These are phyloP conservation scores for Amaranthus tricolor DNA, from an alignment of 179 eudicot genomes.

Conservation along the genomic window DNA sequence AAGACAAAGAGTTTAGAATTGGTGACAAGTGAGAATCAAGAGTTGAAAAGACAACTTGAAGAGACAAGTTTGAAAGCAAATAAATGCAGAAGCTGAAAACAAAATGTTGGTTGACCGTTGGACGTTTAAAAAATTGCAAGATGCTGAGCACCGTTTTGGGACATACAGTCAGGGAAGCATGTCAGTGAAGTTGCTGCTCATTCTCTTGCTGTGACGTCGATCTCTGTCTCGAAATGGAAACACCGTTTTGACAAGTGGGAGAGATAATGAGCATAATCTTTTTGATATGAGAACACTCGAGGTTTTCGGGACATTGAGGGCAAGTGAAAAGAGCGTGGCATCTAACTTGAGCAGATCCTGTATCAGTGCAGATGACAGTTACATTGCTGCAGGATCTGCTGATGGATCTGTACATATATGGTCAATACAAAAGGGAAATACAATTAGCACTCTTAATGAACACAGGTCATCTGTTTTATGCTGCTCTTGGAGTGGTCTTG, in stretches of 20 bases:
- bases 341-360: constrained; percentile 97
- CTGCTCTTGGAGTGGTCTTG: constrained; percentile 90
- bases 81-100: constrained; percentile 79
- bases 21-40: constrained; percentile 68
- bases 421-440: constrained; percentile 62
- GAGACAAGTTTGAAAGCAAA: constrained; percentile 54
- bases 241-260: constrained; percentile 74
- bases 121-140: constrained; percentile 96
- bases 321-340: constrained; percentile 68
- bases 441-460: constrained; percentile 76
- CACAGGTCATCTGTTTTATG: constrained; percentile 75
- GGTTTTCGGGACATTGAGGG: constrained; percentile 68
- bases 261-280: constrained; percentile 86
- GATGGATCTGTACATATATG: constrained; percentile 85
- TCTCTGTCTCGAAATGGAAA: constrained; percentile 82
- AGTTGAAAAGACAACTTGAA: constrained; percentile 62
- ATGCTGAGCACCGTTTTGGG: constrained; percentile 93
- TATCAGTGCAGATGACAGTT: constrained; percentile 81
- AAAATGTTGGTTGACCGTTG: constrained; percentile 80
- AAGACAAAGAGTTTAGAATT: constrained; percentile 67
- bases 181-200: constrained; percentile 85
- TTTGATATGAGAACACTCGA: constrained; percentile 81
- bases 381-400: constrained; percentile 92
- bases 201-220: constrained; percentile 73
- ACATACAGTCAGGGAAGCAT: constrained; percentile 74